Evolutionary conservation across 768 basidiomycete species (phyloP).

Genomic region (Dentipellis sp.): DNA sequence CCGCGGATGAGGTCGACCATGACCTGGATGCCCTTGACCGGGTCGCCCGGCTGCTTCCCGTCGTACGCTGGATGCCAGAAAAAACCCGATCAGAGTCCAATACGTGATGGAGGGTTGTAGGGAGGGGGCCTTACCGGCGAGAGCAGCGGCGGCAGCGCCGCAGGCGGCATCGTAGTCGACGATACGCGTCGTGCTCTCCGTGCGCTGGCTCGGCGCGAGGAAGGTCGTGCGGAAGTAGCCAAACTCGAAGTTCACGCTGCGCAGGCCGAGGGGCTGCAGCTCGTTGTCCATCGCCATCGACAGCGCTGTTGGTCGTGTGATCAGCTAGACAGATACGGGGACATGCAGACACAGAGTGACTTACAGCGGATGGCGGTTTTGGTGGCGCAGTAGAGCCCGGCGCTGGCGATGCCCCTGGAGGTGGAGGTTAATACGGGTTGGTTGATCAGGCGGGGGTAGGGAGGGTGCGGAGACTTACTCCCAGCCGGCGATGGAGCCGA

Average conservation of each 20-base stretch:
- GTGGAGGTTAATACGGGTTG: not conserved
- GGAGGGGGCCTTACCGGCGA: not conserved
- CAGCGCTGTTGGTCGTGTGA: not conserved
- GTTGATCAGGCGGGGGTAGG: too few relatives aligned
- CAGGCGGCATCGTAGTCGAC: not conserved
- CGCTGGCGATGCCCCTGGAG: not conserved
- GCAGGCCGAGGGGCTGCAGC: not conserved
- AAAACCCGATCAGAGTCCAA: too few relatives aligned
- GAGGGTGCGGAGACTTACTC: not conserved
- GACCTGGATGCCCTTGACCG: not conserved
- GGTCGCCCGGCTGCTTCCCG: not conserved
- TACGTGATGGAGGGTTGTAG: not conserved
- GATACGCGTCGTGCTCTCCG: not conserved
- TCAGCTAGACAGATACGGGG: too few relatives aligned
- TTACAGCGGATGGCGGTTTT: not conserved
- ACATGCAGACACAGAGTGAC: not conserved
- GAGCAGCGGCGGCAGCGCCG: not conserved
- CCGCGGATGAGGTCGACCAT: not conserved
- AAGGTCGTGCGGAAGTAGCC: not conserved
- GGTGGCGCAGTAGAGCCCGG: not conserved
- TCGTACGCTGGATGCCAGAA: not conserved
- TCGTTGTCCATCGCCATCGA: not conserved
- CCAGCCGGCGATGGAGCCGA: slow-evolving; percentile 13
- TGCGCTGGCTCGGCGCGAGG: not conserved
- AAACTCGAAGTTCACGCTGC: not conserved